These are phyloP conservation scores for Pilaira anomala DNA, from an alignment of 192 early-diverging fungal species.

Conservation along the genomic window DNA sequence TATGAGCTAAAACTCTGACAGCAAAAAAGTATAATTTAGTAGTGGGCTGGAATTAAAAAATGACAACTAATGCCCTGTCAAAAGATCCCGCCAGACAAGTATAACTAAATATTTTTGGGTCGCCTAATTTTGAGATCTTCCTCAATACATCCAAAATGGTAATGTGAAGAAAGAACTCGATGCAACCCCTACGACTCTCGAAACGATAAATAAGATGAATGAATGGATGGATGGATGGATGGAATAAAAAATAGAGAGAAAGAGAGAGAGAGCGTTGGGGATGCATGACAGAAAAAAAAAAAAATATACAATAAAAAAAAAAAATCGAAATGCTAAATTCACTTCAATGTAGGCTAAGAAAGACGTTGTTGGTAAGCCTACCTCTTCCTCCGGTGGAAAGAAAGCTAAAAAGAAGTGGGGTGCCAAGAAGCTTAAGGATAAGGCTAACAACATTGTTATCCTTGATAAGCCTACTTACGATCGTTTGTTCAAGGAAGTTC, in stretches of 20 bases:
- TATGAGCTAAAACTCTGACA: too few relatives aligned
- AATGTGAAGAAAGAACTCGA: too few relatives aligned
- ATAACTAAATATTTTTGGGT: too few relatives aligned
- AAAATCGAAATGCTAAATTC: not conserved
- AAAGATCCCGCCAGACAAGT: too few relatives aligned
- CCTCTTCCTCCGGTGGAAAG: conserved; percentile 59
- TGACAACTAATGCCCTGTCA: too few relatives aligned
- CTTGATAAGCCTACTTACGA: conserved; percentile 98
- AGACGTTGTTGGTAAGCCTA: conserved; percentile 55
- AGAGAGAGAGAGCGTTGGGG: too few relatives aligned
- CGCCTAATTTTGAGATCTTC: too few relatives aligned
- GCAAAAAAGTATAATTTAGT: too few relatives aligned
- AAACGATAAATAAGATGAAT: not conserved
- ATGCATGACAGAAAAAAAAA: not conserved
- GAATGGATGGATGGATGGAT: conserved; percentile 1
- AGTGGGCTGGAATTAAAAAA: too few relatives aligned
- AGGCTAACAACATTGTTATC: conserved; percentile 99
- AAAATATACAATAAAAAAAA: too few relatives aligned
- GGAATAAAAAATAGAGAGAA: not conserved
- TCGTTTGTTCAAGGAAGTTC: conserved; percentile 99
- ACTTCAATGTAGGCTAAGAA: conserved; percentile 51
- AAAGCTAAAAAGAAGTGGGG: conserved; percentile 93
- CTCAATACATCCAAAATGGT: too few relatives aligned
- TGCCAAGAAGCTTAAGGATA: conserved; percentile 99
- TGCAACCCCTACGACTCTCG: too few relatives aligned